Percentiles rank a stretch among this genome's conserved stretches.
These are phyloP conservation scores for Cichorium intybus DNA, from an alignment of 140 eudicot genomes.

Conservation along the genomic window DNA sequence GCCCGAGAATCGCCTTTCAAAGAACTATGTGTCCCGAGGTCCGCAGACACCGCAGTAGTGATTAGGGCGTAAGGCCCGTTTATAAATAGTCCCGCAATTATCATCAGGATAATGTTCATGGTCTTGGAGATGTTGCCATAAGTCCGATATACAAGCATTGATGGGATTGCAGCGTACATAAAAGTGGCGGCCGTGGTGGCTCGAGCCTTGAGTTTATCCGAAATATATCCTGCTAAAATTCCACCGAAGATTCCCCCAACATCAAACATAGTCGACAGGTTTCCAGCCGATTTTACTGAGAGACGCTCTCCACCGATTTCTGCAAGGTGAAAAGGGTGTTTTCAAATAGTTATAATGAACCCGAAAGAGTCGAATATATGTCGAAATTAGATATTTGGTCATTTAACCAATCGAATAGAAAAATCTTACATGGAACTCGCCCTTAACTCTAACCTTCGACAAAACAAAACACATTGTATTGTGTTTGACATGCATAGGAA, in stretches of 20 bases:
- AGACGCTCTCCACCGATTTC: constrained; percentile 81
- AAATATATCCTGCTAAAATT: constrained; percentile 80
- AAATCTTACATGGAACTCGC: too few species aligned
- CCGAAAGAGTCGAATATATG: not conserved
- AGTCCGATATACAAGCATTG: constrained; percentile 62
- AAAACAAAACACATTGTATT: too few species aligned
- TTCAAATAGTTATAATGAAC: not conserved
- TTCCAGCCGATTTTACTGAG: constrained; percentile 92
- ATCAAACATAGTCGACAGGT: constrained; percentile 85
- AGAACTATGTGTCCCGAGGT: constrained; percentile 89
- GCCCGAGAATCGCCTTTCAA: constrained; percentile 89
- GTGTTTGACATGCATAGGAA: too few species aligned
- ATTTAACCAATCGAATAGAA: too few species aligned
- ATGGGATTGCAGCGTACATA: constrained; percentile 75
- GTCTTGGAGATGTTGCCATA: constrained; percentile 66
- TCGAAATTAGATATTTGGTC: not conserved
- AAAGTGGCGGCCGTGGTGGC: constrained; percentile 86
- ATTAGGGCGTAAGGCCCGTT: constrained; percentile 97
- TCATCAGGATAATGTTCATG: constrained; percentile 64
- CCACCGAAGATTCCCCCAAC: constrained; percentile 97
- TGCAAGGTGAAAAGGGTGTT: constrained; percentile 20
- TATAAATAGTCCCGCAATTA: constrained; percentile 66
- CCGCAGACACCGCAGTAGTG: constrained; percentile 95
- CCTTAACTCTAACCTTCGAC: too few species aligned
- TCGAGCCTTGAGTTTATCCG: constrained; percentile 81